Conservation (phyloP, 768 basidiomycete genomes). For the Lyophyllum decastes region DNA sequence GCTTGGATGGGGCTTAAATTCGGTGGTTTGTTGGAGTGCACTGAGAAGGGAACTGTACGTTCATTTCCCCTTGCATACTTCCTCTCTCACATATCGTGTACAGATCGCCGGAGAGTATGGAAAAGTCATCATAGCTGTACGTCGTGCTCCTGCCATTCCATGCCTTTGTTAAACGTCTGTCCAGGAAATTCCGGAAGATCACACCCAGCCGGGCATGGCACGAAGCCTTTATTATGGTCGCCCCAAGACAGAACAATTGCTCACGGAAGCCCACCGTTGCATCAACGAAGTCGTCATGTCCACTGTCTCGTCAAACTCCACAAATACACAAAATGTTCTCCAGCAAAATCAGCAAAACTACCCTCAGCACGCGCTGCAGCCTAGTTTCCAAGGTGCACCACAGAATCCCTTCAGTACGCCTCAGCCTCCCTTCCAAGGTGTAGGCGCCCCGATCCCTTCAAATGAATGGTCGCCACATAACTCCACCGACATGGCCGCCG, state of each 20-base stretch:
- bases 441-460: slow-evolving; percentile 7
- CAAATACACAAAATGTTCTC: not conserved
- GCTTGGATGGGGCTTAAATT: slow-evolving; percentile 84
- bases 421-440: slow-evolving; percentile 6
- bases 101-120: slow-evolving; percentile 58
- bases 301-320: slow-evolving; percentile 29
- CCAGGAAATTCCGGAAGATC: slow-evolving; percentile 80
- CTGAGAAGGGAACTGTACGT: slow-evolving; percentile 73
- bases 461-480: slow-evolving; percentile 10
- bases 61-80: not conserved
- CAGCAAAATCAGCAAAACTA: slow-evolving; percentile 6
- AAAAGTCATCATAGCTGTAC: slow-evolving; percentile 48
- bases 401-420: too few relatives aligned
- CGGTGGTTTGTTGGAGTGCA: slow-evolving; percentile 81
- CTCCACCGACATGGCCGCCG: slow-evolving; percentile 1
- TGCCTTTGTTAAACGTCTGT: not conserved
- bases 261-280: slow-evolving; percentile 62
- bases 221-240: slow-evolving; percentile 74
- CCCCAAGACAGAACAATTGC: slow-evolving; percentile 57
- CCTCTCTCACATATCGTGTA: not conserved
- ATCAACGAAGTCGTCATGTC: slow-evolving; percentile 55
- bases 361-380: slow-evolving; percentile 3
- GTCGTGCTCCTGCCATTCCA: slow-evolving; percentile 11
- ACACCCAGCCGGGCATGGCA: slow-evolving; percentile 77
- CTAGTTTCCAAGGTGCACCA: not conserved